Evolutionary conservation across 805 yeast species (phyloP).

Genomic region (Hanseniaspora thailandica): DNA sequence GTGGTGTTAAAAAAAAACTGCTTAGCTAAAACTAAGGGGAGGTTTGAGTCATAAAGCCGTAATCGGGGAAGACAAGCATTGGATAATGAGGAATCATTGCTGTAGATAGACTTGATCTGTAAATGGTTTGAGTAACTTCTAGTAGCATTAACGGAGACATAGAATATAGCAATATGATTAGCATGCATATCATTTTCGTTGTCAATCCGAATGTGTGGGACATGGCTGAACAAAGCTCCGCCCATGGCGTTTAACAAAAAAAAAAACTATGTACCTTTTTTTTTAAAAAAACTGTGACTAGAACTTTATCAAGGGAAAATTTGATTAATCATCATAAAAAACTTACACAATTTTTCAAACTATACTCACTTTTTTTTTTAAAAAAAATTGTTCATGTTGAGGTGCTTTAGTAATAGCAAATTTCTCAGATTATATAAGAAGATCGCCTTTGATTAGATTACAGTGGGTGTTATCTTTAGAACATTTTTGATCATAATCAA

Average conservation of each 20-base stretch:
- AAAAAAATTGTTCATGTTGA: not conserved
- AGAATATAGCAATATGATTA: too few relatives aligned
- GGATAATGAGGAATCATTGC: not conserved
- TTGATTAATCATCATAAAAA: not conserved
- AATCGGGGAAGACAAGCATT: not conserved
- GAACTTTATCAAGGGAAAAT: not conserved
- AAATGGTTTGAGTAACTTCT: too few relatives aligned
- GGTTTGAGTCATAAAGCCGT: not conserved
- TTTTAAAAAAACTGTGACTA: slow-evolving; percentile 2
- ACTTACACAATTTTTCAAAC: slow-evolving; percentile 1
- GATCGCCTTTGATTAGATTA: not conserved
- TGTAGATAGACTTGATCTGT: not conserved
- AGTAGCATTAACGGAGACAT: too few relatives aligned
- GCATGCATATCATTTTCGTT: too few relatives aligned
- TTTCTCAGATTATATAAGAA: not conserved
- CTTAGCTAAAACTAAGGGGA: not conserved
- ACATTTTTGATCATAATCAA: not conserved
- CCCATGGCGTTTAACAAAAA: not conserved
- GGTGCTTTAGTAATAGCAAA: too few relatives aligned
- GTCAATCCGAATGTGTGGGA: too few relatives aligned
- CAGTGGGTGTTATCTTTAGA: not conserved
- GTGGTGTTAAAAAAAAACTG: not conserved
- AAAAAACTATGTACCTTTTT: not conserved
- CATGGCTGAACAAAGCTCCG: not conserved
- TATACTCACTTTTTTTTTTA: not conserved